Evolutionary conservation across 495 filamentous ascomycete species (phyloP).

Genomic region (Penicillium paxilli): DNA sequence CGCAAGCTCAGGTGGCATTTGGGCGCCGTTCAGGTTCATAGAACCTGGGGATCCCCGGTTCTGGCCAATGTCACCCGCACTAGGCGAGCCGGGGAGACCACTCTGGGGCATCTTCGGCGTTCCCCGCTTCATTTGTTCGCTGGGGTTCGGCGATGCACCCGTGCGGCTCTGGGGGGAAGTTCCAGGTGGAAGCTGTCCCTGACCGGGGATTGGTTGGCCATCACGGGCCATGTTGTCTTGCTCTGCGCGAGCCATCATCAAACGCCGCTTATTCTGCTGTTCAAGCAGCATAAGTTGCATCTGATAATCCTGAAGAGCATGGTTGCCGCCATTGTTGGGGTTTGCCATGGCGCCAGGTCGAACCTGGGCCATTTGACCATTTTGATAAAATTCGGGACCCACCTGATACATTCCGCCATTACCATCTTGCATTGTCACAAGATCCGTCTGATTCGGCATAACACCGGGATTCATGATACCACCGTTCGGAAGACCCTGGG

Average conservation of each 20-base stretch:
- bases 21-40: conserved; percentile 69
- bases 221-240: conserved; percentile 77
- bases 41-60: conserved; percentile 80
- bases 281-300: conserved; percentile 99
- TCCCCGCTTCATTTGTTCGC: conserved; percentile 83
- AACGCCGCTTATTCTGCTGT: conserved; percentile 95
- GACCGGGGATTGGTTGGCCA: conserved; percentile 59
- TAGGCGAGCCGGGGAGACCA: conserved; percentile 75
- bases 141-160: conserved; percentile 85
- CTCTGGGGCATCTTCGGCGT: conserved; percentile 84
- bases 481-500: conserved; percentile 74
- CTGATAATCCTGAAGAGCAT: conserved; percentile 97
- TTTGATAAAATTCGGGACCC: conserved; percentile 64
- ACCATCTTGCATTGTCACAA: conserved; percentile 74
- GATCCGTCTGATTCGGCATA: conserved; percentile 71
- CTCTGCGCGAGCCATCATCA: conserved; percentile 97
- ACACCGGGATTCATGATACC: conserved; percentile 53
- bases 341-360: conserved; percentile 49
- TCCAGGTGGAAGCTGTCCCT: conserved; percentile 56
- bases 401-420: conserved; percentile 53
- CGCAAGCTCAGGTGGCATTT: conserved; percentile 68
- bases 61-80: conserved; percentile 75
- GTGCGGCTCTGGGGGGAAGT: conserved; percentile 82
- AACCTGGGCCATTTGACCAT: conserved; percentile 56
- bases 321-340: conserved; percentile 67